Conservation (phyloP, 2,329 filamentous ascomycete species). For the Ascochyta viciae-villosae region DNA sequence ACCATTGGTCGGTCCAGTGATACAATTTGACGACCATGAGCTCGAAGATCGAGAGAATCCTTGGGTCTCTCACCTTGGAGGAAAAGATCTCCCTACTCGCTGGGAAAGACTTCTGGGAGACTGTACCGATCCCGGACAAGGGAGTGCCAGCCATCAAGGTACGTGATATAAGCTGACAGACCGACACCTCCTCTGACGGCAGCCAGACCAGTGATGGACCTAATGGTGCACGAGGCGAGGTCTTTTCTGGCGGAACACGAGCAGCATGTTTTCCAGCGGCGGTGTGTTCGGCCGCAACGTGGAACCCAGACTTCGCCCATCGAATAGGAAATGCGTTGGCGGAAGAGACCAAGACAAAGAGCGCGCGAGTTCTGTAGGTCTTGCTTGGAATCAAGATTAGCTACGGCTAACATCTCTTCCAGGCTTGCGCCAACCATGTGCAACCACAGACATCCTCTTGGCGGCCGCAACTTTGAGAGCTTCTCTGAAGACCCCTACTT, state of each 20-base stretch:
- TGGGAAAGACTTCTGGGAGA: constrained; percentile 72
- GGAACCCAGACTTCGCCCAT: constrained; percentile 68
- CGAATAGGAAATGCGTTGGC: constrained; percentile 70
- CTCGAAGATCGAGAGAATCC: constrained; percentile 35
- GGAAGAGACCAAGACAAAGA: constrained; percentile 73
- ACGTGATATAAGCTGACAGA: background rate
- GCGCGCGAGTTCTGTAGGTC: constrained; percentile 68
- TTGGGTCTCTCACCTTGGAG: constrained; percentile 43
- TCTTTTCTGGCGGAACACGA: constrained; percentile 68
- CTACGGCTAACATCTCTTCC: background rate
- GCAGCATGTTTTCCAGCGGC: constrained; percentile 80
- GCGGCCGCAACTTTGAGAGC: constrained; percentile 80
- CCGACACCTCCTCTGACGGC: constrained; percentile 3
- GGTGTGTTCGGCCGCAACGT: constrained; percentile 72
- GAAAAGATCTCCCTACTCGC: constrained; percentile 47
- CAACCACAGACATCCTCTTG: constrained; percentile 79
- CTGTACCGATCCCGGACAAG: constrained; percentile 64
- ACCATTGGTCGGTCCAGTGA: background rate
- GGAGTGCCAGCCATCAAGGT: constrained; percentile 65
- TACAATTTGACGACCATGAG: constrained; percentile 22
- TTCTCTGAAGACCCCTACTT: constrained; percentile 74
- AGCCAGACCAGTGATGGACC: constrained; percentile 69
- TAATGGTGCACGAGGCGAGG: constrained; percentile 69
- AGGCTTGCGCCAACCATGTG: constrained; percentile 77
- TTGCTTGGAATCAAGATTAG: background rate